phyloP scores from a whole-genome alignment of 306 rosid species.

The Quercus rubra region DNA sequence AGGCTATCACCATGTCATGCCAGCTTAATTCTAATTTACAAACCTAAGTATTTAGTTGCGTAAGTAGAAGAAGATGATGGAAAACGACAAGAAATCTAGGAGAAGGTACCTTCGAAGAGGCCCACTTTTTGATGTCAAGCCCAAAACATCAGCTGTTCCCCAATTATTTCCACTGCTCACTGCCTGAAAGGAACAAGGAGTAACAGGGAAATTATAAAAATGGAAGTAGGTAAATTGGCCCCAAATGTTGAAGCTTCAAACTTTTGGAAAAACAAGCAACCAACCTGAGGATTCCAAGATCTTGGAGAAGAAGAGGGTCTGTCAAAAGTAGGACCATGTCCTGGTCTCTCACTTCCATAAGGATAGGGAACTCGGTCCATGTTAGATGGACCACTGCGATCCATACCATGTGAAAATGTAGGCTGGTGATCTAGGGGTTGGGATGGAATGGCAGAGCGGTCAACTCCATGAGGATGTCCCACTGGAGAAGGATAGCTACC shows the following conservation, averaged over 20 bases:
- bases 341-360: conserved; percentile 45
- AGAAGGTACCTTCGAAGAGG: conserved; percentile 50
- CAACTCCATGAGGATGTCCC: conserved; percentile 63
- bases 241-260: neutral
- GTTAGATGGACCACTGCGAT: conserved; percentile 49
- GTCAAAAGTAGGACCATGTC: conserved; percentile 42
- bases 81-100: neutral
- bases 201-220: neutral
- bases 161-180: conserved; percentile 50
- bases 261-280: conserved; percentile 20
- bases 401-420: conserved; percentile 48
- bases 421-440: conserved; percentile 56
- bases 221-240: neutral
- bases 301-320: conserved; percentile 76
- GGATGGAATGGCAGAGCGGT: conserved; percentile 49
- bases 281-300: conserved; percentile 64
- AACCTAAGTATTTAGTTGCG: neutral
- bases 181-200: conserved; percentile 45
- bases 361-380: conserved; percentile 66
- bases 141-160: conserved; percentile 44
- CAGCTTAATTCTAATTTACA: neutral
- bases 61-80: neutral
- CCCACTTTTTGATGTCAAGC: conserved; percentile 52
- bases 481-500: conserved; percentile 60
- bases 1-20: neutral